Evolutionary conservation across 2,329 filamentous ascomycete genomes (phyloP), one percentile per base, ranked within the genome.

Genomic region (Hypoxylon sp.): DNA sequence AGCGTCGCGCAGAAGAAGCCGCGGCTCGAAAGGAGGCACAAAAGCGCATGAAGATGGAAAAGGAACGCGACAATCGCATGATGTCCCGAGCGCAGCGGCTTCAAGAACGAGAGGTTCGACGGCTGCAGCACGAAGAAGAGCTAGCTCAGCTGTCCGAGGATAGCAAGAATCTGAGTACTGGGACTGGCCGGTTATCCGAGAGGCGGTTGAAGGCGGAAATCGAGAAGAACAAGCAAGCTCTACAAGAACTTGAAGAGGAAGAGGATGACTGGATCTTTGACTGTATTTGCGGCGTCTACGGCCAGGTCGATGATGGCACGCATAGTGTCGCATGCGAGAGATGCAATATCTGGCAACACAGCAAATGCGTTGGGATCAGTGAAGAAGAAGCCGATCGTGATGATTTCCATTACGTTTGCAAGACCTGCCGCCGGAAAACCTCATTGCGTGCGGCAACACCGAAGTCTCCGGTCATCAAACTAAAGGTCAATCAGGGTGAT

Each of bases 321-420:
- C 95, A 97, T 78, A 97, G 94, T 78, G 90, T 99, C 71, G 92
- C 95, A 30, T 99, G 96, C 81, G 96, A 99, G 77, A 90, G 86
- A 73, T 99, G 96, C 84, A 97, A 91, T 77, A 91, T 97, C 53
- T 99, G 96, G 96, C 95, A 98, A 79, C 96, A 99, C 78, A 97
- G 94, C 84, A 93, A 92, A 75, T 99, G 96, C 77, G 88, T 97
- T 66, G 91, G 91, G 44, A 92, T 98, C 70, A 87, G 88, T 50
- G 88, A 97, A 74, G 83, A 87, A 66, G 92, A 95, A 69, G 95
- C 94, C 0, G 95, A 97, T 71, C 86, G 90, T 51, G 89, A 93
- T 1, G 92, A 97, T 72, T 98, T 98, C 76, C 90, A 93, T 68
- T 97, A 97, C 76, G 81, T 97, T 71, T 98, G 95, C 82, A 83